These are phyloP conservation scores for Pouteria glomerata DNA, from an alignment of 148 eudicot genomes.

Conservation along the genomic window DNA sequence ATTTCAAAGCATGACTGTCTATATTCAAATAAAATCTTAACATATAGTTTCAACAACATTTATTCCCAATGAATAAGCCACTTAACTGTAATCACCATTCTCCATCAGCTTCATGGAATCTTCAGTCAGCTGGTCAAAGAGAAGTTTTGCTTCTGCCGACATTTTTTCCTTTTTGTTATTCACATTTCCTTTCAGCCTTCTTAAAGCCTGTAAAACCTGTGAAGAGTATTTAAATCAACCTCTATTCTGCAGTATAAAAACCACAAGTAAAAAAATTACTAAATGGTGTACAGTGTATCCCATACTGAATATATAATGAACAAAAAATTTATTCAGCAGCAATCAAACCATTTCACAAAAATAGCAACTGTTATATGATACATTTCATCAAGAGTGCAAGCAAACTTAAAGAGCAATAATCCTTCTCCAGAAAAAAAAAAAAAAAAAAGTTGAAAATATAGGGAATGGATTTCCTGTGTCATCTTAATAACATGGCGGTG, in stretches of 20 bases:
- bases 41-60: conserved; percentile 3
- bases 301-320: not conserved
- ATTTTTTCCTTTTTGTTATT: conserved; percentile 76
- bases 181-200: conserved; percentile 78
- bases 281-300: not conserved
- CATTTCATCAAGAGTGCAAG: not conserved
- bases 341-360: not conserved
- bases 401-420: not conserved
- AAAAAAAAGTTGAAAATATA: not conserved
- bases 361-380: not conserved
- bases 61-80: conserved; percentile 1
- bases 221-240: not conserved
- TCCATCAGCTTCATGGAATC: conserved; percentile 96
- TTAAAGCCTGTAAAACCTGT: conserved; percentile 81
- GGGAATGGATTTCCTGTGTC: not conserved
- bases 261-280: not conserved
- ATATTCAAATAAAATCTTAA: not conserved
- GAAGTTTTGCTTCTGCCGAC: conserved; percentile 66
- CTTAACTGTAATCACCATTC: conserved; percentile 85
- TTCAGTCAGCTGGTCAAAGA: conserved; percentile 96
- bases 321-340: not conserved
- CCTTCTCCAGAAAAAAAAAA: not conserved
- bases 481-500: not conserved
- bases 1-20: not conserved
- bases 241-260: not conserved